Conservation (phyloP, 176 grass and related monocot genomes). For the Alopecurus myosuroides region DNA sequence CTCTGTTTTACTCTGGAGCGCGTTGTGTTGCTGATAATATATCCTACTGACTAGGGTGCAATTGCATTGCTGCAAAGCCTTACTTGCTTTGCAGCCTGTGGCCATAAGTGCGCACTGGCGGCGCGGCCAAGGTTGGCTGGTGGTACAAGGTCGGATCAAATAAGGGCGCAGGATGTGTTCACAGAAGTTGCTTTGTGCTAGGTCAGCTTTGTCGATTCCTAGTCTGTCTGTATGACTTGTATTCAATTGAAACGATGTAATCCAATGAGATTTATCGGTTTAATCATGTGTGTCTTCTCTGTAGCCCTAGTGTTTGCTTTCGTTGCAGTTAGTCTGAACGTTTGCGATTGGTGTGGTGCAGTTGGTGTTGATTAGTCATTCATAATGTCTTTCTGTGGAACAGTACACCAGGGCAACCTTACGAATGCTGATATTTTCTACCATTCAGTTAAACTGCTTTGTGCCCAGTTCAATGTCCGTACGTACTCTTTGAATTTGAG, state of each 20-base stretch:
- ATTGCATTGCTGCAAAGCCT: conserved; percentile 31
- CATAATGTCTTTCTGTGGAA: not conserved
- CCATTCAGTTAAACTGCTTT: not conserved
- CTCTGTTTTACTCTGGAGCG: conserved; percentile 15
- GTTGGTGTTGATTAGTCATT: not conserved
- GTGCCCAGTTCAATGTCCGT: not conserved
- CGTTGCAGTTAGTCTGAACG: not conserved
- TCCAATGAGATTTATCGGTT: conserved; percentile 31
- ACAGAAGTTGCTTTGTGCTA: conserved; percentile 19
- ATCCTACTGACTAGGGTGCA: conserved; percentile 34
- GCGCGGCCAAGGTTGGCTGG: conserved; percentile 1
- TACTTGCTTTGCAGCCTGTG: conserved; percentile 24
- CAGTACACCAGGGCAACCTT: too few species aligned
- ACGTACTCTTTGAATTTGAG: not conserved
- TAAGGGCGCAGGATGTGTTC: conserved; percentile 6
- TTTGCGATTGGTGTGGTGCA: not conserved
- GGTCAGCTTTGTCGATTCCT: conserved; percentile 24
- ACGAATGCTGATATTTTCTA: not conserved
- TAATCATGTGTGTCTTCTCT: not conserved
- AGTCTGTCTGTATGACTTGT: conserved; percentile 36
- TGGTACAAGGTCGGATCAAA: conserved; percentile 21
- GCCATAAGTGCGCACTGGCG: conserved; percentile 33
- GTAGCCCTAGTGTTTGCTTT: not conserved
- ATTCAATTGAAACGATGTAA: conserved; percentile 42
- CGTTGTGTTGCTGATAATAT: conserved; percentile 35